phyloP scores from a whole-genome alignment of 768 basidiomycete genomes.

The Boletus eberwhitei region DNA sequence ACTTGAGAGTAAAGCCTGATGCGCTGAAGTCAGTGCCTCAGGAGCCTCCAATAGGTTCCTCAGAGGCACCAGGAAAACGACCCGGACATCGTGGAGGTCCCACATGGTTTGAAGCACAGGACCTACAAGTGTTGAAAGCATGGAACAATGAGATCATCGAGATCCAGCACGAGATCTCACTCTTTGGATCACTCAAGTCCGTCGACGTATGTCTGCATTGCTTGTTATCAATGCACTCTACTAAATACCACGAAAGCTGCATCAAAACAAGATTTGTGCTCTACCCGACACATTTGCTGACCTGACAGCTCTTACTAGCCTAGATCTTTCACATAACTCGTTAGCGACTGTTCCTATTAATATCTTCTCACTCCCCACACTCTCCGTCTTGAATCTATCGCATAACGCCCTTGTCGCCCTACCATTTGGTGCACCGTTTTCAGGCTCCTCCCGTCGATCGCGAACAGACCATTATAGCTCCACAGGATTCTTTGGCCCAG shows the following conservation, averaged over 20 bases:
- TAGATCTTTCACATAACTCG: constrained; percentile 75
- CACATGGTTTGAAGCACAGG: constrained; percentile 81
- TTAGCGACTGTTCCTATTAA: constrained; percentile 60
- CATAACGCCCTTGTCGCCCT: constrained; percentile 62
- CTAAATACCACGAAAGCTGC: constrained; percentile 46
- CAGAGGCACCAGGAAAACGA: constrained; percentile 36
- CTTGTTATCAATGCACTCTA: not conserved
- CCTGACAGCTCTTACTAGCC: constrained; percentile 57
- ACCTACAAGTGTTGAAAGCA: constrained; percentile 70
- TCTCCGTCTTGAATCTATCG: constrained; percentile 65
- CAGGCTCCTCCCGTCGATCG: constrained; percentile 19
- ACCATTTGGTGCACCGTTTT: constrained; percentile 62
- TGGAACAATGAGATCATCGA: constrained; percentile 79
- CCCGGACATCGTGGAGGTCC: constrained; percentile 44
- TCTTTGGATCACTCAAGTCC: constrained; percentile 79
- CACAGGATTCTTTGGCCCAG: constrained; percentile 61
- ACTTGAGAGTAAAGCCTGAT: constrained; percentile 71
- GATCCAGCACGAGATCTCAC: constrained; percentile 77
- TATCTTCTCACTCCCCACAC: constrained; percentile 65
- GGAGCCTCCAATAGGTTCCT: constrained; percentile 50
- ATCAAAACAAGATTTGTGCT: constrained; percentile 62
- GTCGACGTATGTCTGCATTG: constrained; percentile 58
- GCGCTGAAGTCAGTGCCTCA: constrained; percentile 61
- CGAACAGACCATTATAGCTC: constrained; percentile 32
- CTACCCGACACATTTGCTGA: constrained; percentile 69